A percentile compares a stretch with the other conserved stretches of the same genome.
phyloP scores from a whole-genome alignment of 345 rosid genomes.

The Zanthoxylum bungeanum region DNA sequence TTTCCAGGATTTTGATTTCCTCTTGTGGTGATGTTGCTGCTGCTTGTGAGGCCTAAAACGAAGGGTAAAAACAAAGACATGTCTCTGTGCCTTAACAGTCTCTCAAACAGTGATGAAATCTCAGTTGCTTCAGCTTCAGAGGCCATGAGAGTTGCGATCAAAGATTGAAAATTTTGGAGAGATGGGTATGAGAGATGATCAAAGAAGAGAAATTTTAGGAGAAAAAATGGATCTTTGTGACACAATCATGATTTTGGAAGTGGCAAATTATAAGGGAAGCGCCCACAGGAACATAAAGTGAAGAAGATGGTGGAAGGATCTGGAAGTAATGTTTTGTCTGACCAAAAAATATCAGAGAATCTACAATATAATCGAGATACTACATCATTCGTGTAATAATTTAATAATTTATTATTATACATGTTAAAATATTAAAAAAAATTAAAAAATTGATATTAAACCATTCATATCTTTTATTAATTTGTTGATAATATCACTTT shows the following conservation, averaged over 20 bases:
- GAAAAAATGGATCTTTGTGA: background rate
- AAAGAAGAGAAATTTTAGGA: background rate
- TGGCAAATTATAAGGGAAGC: background rate
- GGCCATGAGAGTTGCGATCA: slow-evolving; percentile 32
- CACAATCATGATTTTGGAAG: too few species aligned
- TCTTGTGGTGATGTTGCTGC: background rate
- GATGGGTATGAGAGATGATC: too few species aligned
- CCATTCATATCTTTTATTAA: too few species aligned
- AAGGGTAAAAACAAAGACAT: slow-evolving; percentile 43
- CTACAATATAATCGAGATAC: too few species aligned
- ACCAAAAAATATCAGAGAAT: too few species aligned
- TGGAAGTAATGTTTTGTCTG: too few species aligned
- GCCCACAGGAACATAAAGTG: slow-evolving; percentile 12
- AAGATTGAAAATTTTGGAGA: too few species aligned
- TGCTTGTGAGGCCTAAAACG: slow-evolving; percentile 49
- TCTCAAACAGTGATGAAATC: slow-evolving; percentile 38
- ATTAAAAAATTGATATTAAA: too few species aligned
- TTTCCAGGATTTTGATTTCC: slow-evolving; percentile 8
- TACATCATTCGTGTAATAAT: too few species aligned
- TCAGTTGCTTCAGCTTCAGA: slow-evolving; percentile 33
- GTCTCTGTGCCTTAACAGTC: slow-evolving; percentile 35
- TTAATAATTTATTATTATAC: too few species aligned
- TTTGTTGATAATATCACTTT: too few species aligned
- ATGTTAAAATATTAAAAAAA: too few species aligned
- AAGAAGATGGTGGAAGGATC: slow-evolving; percentile 49